Evolutionary conservation across 2,329 filamentous ascomycete genomes (phyloP).

Genomic region (Plenodomus tracheiphilus): DNA sequence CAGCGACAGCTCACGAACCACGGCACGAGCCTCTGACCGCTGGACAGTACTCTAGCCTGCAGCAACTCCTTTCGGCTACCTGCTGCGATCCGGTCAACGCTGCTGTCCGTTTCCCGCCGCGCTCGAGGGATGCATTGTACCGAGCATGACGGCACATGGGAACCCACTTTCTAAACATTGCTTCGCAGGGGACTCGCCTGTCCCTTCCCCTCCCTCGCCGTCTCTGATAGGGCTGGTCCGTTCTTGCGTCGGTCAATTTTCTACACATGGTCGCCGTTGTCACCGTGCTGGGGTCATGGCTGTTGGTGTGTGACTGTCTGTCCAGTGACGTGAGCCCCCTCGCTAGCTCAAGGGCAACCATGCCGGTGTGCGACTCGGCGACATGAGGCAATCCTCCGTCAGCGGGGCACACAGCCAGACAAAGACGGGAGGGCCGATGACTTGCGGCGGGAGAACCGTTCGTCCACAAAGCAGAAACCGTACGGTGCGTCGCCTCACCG

Average conservation of each 20-base stretch:
- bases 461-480: conserved; percentile 7
- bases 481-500: conserved; percentile 1
- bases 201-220: conserved; percentile 19
- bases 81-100: conserved; percentile 10
- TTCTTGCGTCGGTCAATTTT: conserved; percentile 32
- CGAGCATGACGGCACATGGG: background rate
- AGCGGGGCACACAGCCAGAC: conserved; percentile 24
- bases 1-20: conserved; percentile 20
- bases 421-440: conserved; percentile 19
- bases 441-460: conserved; percentile 22
- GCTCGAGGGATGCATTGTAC: background rate
- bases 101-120: conserved; percentile 3
- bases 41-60: background rate
- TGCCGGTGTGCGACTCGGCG: conserved; percentile 33
- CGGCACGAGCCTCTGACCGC: conserved; percentile 22
- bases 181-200: background rate
- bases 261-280: conserved; percentile 14
- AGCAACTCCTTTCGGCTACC: conserved; percentile 3
- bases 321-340: conserved; percentile 26
- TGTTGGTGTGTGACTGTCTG: background rate
- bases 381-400: conserved; percentile 33
- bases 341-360: conserved; percentile 16
- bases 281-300: conserved; percentile 10
- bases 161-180: background rate
- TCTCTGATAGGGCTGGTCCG: conserved; percentile 40